Percentiles rank a stretch among this genome's conserved stretches.
Conservation (phyloP, 257 asterid species). For the Nicotiana tomentosiformis region DNA sequence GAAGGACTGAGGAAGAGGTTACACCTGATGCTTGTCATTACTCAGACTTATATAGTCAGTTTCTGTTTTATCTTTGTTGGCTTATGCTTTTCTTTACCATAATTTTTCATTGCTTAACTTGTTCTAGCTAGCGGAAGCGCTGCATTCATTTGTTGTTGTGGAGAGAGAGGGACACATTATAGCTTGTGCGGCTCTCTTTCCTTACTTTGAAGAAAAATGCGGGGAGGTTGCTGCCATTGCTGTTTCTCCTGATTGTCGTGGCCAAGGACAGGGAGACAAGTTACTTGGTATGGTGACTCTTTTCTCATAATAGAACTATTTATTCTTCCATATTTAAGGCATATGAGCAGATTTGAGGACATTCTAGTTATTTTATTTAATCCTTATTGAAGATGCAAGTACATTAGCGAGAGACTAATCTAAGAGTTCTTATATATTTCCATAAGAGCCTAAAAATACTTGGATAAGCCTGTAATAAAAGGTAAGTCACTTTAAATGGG, state of each 20-base stretch:
- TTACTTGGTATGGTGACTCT: slow-evolving; percentile 63
- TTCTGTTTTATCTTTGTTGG: slow-evolving; percentile 1
- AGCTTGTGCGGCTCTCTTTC: slow-evolving; percentile 89
- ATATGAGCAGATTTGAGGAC: neutral
- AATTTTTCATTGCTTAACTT: slow-evolving; percentile 7
- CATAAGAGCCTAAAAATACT: neutral
- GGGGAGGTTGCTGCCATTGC: slow-evolving; percentile 98
- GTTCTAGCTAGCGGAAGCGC: slow-evolving; percentile 54
- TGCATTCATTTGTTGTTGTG: slow-evolving; percentile 62
- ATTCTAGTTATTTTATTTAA: neutral
- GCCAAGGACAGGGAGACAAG: slow-evolving; percentile 97
- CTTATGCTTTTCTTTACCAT: neutral
- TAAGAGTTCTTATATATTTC: neutral
- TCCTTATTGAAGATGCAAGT: neutral
- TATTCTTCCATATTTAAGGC: neutral
- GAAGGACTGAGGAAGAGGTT: slow-evolving; percentile 87
- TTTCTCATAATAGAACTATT: neutral
- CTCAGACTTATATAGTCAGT: neutral
- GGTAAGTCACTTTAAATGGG: neutral
- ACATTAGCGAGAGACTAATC: neutral
- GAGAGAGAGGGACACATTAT: slow-evolving; percentile 97
- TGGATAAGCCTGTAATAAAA: neutral
- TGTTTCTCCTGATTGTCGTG: slow-evolving; percentile 97
- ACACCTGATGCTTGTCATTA: neutral
- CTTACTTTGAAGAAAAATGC: slow-evolving; percentile 68